Conservation (phyloP, 352 stramenopile genomes). For the Phytophthora idaei region DNA sequence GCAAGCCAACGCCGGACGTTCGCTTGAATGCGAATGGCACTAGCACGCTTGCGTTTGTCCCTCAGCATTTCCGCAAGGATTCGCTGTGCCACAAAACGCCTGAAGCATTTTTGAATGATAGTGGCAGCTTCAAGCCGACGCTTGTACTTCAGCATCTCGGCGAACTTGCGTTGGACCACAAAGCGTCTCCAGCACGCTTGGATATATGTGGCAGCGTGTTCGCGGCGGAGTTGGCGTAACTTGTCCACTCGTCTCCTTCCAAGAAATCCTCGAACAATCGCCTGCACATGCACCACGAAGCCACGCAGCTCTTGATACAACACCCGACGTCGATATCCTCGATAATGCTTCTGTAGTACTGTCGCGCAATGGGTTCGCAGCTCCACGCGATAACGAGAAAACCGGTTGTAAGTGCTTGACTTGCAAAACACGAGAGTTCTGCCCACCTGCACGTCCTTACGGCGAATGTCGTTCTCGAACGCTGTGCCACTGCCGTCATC, state of each 20-base stretch:
- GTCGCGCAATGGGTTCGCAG: constrained; percentile 42
- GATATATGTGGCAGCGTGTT: constrained; percentile 41
- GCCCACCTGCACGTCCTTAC: constrained; percentile 60
- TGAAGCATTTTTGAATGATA: constrained; percentile 36
- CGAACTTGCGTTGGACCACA: constrained; percentile 24
- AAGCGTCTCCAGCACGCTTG: constrained; percentile 39
- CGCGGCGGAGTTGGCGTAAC: constrained; percentile 35
- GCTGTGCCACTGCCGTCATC: constrained; percentile 15
- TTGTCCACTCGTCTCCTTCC: constrained; percentile 38
- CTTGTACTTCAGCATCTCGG: constrained; percentile 28
- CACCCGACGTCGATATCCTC: constrained; percentile 47
- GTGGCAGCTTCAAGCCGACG: constrained; percentile 25
- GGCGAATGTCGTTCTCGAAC: constrained; percentile 35
- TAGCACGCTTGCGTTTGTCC: constrained; percentile 20
- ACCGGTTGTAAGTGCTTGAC: constrained; percentile 57
- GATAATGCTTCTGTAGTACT: constrained; percentile 51
- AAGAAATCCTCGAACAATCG: constrained; percentile 55
- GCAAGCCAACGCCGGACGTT: constrained; percentile 28
- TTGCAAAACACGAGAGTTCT: constrained; percentile 74
- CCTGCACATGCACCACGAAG: constrained; percentile 44
- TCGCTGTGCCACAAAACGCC: constrained; percentile 21
- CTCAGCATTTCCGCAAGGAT: constrained; percentile 25
- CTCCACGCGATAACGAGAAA: constrained; percentile 55
- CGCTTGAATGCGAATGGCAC: constrained; percentile 24
- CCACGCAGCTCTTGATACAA: constrained; percentile 43